A percentile compares a stretch with the other conserved stretches of the same genome.
phyloP scores from a whole-genome alignment of 208 protist species.

The Borovskyia barvae region DNA sequence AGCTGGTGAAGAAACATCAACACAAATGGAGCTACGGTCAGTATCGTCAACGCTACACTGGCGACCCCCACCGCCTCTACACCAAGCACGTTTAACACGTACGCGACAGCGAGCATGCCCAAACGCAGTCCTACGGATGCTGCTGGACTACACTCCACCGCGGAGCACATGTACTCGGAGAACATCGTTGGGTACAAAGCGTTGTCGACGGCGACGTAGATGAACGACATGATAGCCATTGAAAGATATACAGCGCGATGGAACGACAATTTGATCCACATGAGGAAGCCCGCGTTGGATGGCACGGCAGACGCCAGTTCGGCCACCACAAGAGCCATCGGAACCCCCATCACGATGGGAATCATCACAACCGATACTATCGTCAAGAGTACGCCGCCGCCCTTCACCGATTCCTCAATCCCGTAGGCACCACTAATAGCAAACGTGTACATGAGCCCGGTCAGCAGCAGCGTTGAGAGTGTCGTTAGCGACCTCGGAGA shows the following conservation, averaged over 20 bases:
- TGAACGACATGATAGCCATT: conserved; percentile 59
- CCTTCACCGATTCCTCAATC: conserved; percentile 81
- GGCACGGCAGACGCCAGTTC: conserved; percentile 72
- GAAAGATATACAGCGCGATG: conserved; percentile 61
- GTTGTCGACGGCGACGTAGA: conserved; percentile 73
- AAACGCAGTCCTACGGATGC: conserved; percentile 29
- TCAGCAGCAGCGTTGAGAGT: conserved; percentile 64
- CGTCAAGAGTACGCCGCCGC: conserved; percentile 64
- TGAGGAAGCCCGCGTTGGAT: conserved; percentile 74
- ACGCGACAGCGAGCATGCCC: conserved; percentile 52
- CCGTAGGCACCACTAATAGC: conserved; percentile 76
- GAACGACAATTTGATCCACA: conserved; percentile 73
- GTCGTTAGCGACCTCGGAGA: conserved; percentile 1
- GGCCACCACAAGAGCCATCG: conserved; percentile 67
- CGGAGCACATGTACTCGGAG: conserved; percentile 73
- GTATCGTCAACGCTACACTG: conserved; percentile 53
- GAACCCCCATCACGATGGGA: conserved; percentile 64
- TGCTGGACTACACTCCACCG: conserved; percentile 30
- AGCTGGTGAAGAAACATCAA: conserved; percentile 62
- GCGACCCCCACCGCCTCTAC: conserved; percentile 59
- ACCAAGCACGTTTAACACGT: conserved; percentile 62
- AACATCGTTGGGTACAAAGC: conserved; percentile 78
- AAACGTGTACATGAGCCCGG: conserved; percentile 83
- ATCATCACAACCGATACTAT: conserved; percentile 68
- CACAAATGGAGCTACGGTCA: conserved; percentile 62